phyloP scores from a whole-genome alignment of 192 early-diverging fungal genomes.

The Coemansia sp. region DNA sequence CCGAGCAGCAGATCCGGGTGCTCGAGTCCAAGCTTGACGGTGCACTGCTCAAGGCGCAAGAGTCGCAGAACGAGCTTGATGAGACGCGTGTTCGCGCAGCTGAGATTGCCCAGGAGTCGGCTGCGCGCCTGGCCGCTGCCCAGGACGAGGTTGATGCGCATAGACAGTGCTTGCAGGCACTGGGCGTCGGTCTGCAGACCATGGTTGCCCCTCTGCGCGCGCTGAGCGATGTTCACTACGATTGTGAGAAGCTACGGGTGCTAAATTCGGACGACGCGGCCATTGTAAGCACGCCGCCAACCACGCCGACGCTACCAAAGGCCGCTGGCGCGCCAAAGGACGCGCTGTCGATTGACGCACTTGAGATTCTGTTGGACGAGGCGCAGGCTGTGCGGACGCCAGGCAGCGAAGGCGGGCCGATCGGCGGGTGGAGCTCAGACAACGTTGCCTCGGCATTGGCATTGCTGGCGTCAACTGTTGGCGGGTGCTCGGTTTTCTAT shows the following conservation, averaged over 20 bases:
- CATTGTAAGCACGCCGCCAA: constrained; percentile 22
- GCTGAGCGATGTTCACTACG: constrained; percentile 15
- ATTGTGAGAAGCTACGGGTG: constrained; percentile 21
- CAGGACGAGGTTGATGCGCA: constrained; percentile 6
- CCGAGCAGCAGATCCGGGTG: constrained; percentile 12
- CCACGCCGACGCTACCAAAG: constrained; percentile 23
- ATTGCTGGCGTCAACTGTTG: constrained; percentile 16
- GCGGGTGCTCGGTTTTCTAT: constrained; percentile 20
- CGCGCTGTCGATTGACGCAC: constrained; percentile 8
- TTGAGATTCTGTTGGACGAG: constrained; percentile 2
- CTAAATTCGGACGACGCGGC: not conserved
- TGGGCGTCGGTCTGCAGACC: constrained; percentile 11
- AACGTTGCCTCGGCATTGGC: constrained; percentile 23
- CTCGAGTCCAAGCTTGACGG: constrained; percentile 36
- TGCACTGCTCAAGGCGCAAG: constrained; percentile 26
- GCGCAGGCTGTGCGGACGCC: not conserved
- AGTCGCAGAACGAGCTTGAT: constrained; percentile 16
- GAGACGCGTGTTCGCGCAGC: constrained; percentile 11
- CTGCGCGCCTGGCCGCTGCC: constrained; percentile 5
- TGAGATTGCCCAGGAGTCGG: constrained; percentile 13
- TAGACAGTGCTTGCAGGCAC: constrained; percentile 16
- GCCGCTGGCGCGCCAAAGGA: not conserved
- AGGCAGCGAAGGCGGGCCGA: not conserved
- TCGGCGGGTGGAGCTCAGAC: constrained; percentile 7
- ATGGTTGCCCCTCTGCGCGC: constrained; percentile 28